These are phyloP conservation scores for Ensete glaucum DNA, from an alignment of 176 grass and related monocot species.

Conservation along the genomic window DNA sequence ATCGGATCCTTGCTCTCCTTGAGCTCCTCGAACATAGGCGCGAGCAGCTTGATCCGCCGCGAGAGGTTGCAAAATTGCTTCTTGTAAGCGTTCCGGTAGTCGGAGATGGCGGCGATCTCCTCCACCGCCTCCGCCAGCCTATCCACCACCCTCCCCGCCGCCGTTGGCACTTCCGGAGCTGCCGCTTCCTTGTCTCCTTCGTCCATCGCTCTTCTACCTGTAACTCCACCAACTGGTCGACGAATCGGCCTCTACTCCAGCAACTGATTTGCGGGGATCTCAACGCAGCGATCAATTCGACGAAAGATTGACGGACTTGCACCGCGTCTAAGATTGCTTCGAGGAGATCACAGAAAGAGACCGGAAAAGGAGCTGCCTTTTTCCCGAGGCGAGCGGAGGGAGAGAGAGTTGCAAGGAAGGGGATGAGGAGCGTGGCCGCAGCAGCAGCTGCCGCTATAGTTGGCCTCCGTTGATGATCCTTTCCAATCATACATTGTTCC, in stretches of 20 bases:
- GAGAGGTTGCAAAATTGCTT: constrained; percentile 22
- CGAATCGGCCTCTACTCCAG: background rate
- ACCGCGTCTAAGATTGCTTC: background rate
- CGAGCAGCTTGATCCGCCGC: constrained; percentile 23
- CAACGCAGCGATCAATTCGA: background rate
- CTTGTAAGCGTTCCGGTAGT: constrained; percentile 18
- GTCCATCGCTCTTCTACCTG: background rate
- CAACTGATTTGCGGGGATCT: background rate
- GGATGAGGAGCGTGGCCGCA: background rate
- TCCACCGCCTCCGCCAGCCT: constrained; percentile 4
- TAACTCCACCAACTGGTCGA: background rate
- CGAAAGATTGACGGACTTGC: background rate
- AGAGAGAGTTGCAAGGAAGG: too few relatives aligned
- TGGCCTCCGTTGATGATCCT: background rate
- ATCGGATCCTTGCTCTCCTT: constrained; percentile 12
- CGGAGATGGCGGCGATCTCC: constrained; percentile 14
- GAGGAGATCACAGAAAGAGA: background rate
- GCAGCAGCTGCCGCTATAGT: too few relatives aligned
- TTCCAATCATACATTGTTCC: too few relatives aligned
- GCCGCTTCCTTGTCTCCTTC: background rate
- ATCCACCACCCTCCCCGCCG: background rate
- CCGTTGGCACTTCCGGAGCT: background rate
- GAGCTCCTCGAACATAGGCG: constrained; percentile 22
- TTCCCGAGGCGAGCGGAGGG: background rate
- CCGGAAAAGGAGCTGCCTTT: background rate